Evolutionary conservation across 2,329 filamentous ascomycete species (phyloP), one percentile per base, ranked within the genome.

Genomic region (Aureobasidium sp.): DNA sequence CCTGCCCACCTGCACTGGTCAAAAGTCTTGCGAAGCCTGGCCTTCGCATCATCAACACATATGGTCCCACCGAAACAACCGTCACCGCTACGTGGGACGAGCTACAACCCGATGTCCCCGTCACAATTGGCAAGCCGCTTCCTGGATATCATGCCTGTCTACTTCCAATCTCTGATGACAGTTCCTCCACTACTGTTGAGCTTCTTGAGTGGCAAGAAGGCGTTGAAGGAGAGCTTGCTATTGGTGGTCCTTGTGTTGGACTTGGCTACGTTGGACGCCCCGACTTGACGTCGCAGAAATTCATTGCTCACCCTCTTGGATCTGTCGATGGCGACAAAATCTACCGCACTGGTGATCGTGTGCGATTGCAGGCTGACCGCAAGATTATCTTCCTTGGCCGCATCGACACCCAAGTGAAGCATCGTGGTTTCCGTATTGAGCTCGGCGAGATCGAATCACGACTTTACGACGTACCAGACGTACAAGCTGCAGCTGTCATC

Each of bases 351-450:
- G 92, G 91, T 29, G 91, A 96, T 71, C 77, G 96, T 6, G 91
- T 91, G 3, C 78, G 84, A 62, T 90, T 87, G 69, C 82, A 83
- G 34, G 78, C 80, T 1, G 79, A 83, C 41, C 89, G 88, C 39
- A 84, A 85, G 65, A 86, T 89, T 17, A 86, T 87, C 68, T 88
- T 86, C 70, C 86, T 87, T 6, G 92, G 92, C 25, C 82, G 93
- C 58, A 86, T 85, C 27, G 92, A 97, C 71, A 83, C 87, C 65
- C 92, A 97, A 72, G 89, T 97, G 77, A 97, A 97, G 78, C 91
- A 97, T 65, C 87, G 93, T 63, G 92, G 92, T 1, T 96, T 96
- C 80, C 83, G 92, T 63, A 95, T 97, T 67, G 93, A 97, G 76
- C 84, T 97, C 41, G 88, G 87, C 66, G 93, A 97, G 67, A 96